phyloP scores from a whole-genome alignment of 352 stramenopile species.

The Phytopythium chamaehyphon region DNA sequence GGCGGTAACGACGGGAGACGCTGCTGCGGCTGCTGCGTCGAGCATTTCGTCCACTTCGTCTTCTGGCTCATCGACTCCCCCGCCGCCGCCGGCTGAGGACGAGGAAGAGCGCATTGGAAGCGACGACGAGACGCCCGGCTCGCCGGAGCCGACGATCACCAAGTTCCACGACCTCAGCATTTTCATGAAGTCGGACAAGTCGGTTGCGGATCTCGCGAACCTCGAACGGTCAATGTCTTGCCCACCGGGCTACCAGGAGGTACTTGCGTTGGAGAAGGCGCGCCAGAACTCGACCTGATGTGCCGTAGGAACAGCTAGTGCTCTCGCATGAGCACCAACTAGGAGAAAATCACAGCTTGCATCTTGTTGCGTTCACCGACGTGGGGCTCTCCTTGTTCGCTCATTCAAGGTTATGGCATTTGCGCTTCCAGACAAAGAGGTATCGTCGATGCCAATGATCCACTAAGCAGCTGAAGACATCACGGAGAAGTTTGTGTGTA shows the following conservation, averaged over 20 bases:
- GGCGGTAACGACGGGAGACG: background rate
- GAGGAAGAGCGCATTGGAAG: constrained; percentile 20
- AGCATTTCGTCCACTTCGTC: constrained; percentile 1
- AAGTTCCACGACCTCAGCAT: constrained; percentile 80
- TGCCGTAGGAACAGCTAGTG: no score
- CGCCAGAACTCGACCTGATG: constrained; percentile 19
- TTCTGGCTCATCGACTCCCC: constrained; percentile 1
- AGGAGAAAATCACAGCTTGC: constrained; percentile 3
- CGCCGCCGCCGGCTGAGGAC: constrained; percentile 18
- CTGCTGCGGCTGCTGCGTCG: constrained; percentile 2
- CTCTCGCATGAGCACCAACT: no score
- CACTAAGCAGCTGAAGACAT: no score
- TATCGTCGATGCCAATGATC: no score
- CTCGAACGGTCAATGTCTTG: constrained; percentile 78
- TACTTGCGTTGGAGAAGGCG: constrained; percentile 27
- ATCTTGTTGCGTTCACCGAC: constrained; percentile 5
- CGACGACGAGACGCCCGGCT: constrained; percentile 14
- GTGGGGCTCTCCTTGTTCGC: no score
- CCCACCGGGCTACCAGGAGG: constrained; percentile 62
- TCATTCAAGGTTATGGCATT: no score
- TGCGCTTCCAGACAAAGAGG: no score
- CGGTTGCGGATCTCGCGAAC: constrained; percentile 53
- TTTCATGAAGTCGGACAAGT: constrained; percentile 69
- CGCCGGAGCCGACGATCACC: constrained; percentile 58
- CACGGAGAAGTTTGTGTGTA: no score